phyloP scores from a whole-genome alignment of 2,329 filamentous ascomycete genomes.

The Aaosphaeria arxii region DNA sequence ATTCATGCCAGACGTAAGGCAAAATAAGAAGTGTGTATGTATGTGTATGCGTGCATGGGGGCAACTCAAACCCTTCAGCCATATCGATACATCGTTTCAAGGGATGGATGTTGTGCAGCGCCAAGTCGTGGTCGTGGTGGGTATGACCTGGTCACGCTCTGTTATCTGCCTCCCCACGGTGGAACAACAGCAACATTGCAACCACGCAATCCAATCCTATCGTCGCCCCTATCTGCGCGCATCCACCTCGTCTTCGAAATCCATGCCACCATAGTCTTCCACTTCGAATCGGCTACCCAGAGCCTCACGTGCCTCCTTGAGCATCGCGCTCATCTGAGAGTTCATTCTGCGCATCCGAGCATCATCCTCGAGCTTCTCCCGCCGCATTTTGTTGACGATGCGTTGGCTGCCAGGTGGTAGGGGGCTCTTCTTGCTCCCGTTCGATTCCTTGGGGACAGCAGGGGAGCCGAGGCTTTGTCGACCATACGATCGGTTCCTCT shows the following conservation, averaged over 20 bases:
- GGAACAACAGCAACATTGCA: slow-evolving; percentile 4
- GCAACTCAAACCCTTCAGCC: no score
- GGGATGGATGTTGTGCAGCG: no score
- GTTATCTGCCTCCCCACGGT: no score
- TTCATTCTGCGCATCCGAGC: slow-evolving; percentile 78
- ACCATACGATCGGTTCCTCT: slow-evolving; percentile 21
- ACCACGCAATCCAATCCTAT: slow-evolving; percentile 1
- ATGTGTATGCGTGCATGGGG: no score
- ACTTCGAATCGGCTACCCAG: slow-evolving; percentile 55
- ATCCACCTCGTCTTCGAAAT: slow-evolving; percentile 27
- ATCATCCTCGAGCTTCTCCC: slow-evolving; percentile 75
- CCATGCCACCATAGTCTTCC: slow-evolving; percentile 25
- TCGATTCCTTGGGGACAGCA: slow-evolving; percentile 15
- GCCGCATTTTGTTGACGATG: slow-evolving; percentile 67
- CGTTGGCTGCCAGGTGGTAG: slow-evolving; percentile 66
- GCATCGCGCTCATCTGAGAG: slow-evolving; percentile 77
- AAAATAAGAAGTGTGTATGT: no score
- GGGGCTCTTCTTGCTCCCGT: slow-evolving; percentile 21
- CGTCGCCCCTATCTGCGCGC: neutral
- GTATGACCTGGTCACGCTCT: no score
- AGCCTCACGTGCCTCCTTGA: slow-evolving; percentile 82
- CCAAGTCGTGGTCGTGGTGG: no score
- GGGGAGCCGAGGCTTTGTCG: slow-evolving; percentile 33
- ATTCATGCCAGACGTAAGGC: no score
- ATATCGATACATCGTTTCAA: no score